Base-by-base conservation (phyloP, 139 green algal species). In the Bryopsis sp. region DNA sequence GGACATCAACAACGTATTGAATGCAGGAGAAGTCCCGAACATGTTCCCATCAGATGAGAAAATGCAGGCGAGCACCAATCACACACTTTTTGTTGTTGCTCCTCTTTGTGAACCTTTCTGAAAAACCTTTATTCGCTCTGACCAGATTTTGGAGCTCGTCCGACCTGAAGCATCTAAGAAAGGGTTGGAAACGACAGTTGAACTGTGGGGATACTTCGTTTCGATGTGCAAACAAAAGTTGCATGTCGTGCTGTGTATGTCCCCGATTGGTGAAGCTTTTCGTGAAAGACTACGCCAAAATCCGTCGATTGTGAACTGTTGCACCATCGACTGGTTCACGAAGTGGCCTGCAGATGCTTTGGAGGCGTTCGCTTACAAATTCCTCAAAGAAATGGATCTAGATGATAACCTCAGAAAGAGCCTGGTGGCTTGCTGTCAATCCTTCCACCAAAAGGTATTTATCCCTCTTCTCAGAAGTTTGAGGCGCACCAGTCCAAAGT, bases 1-100 rank as follows among this genome's bases (percentile, higher is more conserved):
- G 72, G 87, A 93, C 75, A 79, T 93, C 75, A 93, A 93, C 82
- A 92, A 92, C 70, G 74, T 93, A 28, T 78, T 93, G 3, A 93
- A 93, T 72, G 72, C 64, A 35, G 85, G 87, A 3, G 87, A 93
- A 78, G 86, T 92, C 43, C 86, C 86, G 58, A 88, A 88, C 74
- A 85, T 92, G 80, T 92, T 89, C 72, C 73, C 84, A 8, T 76
- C 59, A 29, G 86, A 92, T 68, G 84, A 91, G 6, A 76, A 68
- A 32, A 76, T 76, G 71, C 71, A 76, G 71, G 71, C 71, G 35
- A 19, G 15, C 15, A 54, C 19, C 11, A 26, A 19, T 54, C 43
- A 54, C 19, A 11, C 43, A 54, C 43, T 26, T 11, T 19, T 11
- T 54, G 19, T 19, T 26, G 11, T 54, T 54, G 11, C 11, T 54